Evolutionary conservation across 1,139 yeast species (phyloP).

Genomic region (Magnusiomyces tetraspermus): DNA sequence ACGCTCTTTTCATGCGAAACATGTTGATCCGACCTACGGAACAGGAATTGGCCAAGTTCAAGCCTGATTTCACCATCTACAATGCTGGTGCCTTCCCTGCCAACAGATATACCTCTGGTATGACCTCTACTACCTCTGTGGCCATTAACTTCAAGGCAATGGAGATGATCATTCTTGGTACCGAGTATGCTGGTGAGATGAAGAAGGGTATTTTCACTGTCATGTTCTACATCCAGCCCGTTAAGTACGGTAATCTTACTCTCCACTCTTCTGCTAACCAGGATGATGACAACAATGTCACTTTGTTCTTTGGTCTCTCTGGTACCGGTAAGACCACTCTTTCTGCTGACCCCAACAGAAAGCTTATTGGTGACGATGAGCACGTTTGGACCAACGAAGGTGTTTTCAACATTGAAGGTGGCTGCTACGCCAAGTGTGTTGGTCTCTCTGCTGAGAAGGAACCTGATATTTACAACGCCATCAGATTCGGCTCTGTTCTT

Average conservation of each 20-base stretch:
- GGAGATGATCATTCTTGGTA: constrained; percentile 98
- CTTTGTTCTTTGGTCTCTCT: constrained; percentile 90
- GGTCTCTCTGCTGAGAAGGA: constrained; percentile 87
- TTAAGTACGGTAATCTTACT: constrained; percentile 82
- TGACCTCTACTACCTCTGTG: constrained; percentile 94
- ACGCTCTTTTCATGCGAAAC: constrained; percentile 95
- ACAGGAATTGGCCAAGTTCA: constrained; percentile 80
- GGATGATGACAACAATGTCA: constrained; percentile 72
- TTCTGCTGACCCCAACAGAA: constrained; percentile 92
- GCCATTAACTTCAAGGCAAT: constrained; percentile 93
- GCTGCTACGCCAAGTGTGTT: constrained; percentile 97
- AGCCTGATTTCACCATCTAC: constrained; percentile 97
- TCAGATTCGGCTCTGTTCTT: constrained; percentile 85
- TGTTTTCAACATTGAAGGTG: constrained; percentile 98
- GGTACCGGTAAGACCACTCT: constrained; percentile 98
- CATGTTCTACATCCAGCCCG: constrained; percentile 98
- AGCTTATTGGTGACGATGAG: constrained; percentile 96
- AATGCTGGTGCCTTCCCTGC: constrained; percentile 99
- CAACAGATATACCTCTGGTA: constrained; percentile 89
- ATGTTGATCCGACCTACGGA: constrained; percentile 93
- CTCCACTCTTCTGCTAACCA: constrained; percentile 94
- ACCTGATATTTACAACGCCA: constrained; percentile 95
- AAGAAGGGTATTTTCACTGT: constrained; percentile 98
- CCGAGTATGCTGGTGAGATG: constrained; percentile 99
- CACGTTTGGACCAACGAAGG: constrained; percentile 99